Base-by-base conservation (phyloP, 2,329 filamentous ascomycete genomes). In the Pseudocercospora vitis region DNA sequence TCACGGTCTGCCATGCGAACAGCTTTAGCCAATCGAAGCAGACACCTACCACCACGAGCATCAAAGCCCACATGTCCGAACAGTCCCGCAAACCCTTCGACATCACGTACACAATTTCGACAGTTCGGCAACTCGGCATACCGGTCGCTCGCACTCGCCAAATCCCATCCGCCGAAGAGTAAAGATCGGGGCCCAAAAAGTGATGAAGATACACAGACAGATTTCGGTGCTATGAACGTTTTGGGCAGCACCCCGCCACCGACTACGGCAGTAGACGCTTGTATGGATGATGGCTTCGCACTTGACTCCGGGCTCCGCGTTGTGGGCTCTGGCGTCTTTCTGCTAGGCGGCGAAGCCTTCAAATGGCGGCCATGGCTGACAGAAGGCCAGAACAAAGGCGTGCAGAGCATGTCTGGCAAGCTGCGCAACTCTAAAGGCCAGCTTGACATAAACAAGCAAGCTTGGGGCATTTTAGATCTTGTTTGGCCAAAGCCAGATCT, bases 401-500 rank as follows among this genome's bases (percentile, higher is more conserved):
- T 68, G 0, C 57, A 62, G 31, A 65, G 57, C 19, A 63, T 66
- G 62, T 74, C 64, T 56, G 71, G 71, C 57, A 72, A 64, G 54
- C 73, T 95, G 64, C 68, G 87, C 51, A 95, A 96, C 71, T 73
- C 71, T 42, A 91, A 87, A 71, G 88, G 90, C 0, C 88, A 95
- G 70, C 91, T 89, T 78, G 89, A 95, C 63, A 79, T 94, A 23
- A 78, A 79, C 3, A 76, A 81, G 52, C 81, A 83, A 57, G 83
- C 81, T 11, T 91, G 92, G 80, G 89, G 87, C 2, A 63, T 95
- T 37, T 75, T 97, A 69, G 83, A 85, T 46, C 63, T 92, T 57
- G 75, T 95, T 21, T 95, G 89, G 87, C 92, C 92, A 54, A 86
- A 92, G 70, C 92, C 92, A 89, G 92, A 97, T 76, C 76, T 97